Evolutionary conservation across 192 early-diverging fungal genomes (phyloP), one percentile per base, ranked within the genome.

Genomic region (Podila epigama): DNA sequence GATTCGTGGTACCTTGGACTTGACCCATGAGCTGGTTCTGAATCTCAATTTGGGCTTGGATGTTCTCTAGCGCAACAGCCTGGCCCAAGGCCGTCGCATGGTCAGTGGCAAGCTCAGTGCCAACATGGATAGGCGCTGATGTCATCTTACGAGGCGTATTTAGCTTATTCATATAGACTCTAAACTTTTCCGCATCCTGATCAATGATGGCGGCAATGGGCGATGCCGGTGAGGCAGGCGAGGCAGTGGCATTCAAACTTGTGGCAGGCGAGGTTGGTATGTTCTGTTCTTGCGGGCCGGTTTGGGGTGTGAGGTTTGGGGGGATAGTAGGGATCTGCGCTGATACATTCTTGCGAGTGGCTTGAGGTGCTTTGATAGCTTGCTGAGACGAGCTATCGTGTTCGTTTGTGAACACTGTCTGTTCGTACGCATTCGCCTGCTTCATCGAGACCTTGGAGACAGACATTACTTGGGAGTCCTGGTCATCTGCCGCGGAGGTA

Each of bases 181-280:
- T 57, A 39, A 68, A 77, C 39, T 77, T 77, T 32, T 77, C 73
- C 36, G 73, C 73, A 33, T 77, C 73, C 18, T 77, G 73, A 50
- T 77, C 73, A 40, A 77, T 77, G 15, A 77, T 77, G 5, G 73
- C 66, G 0, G 73, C 66, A 58, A 77, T 58, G 5, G 73, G 73
- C 1, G 73, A 77, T 4, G 39, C 51, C 15, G 73, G 72, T 18
- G 18, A 11, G 1, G 52, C 51, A 22, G 73, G 72, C 22, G 18
- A 11, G 1, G 52, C 37, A 2, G 4, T 20, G 1, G 48, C 18
- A 20, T 61, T 56, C 42, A 35, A 28, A 20, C 54, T 41, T 12
- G 52, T 41, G 0, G 39, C 29, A 22, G 73, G 73, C 10, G 73
- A 77, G 1, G 66, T 39, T 16, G 66, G 73, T 1, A 42, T 51